Evolutionary conservation across 441 rosid genomes (phyloP).

Genomic region (Eutrema salsugineum): DNA sequence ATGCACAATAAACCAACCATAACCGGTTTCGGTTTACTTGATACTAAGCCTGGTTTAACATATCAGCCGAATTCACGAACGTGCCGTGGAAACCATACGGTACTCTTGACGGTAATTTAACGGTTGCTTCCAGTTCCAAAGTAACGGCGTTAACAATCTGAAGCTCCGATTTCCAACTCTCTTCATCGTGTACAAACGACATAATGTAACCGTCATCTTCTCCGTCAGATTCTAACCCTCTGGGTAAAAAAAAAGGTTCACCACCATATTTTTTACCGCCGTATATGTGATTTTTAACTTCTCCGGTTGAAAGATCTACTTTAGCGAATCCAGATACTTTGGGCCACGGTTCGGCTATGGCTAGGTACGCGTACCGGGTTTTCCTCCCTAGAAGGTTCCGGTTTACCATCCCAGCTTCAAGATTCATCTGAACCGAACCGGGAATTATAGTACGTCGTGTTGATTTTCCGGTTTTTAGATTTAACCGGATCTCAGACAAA

Average conservation of each 20-base stretch:
- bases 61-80: slow-evolving; percentile 49
- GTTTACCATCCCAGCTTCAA: slow-evolving; percentile 33
- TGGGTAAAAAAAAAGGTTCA: slow-evolving; percentile 66
- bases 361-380: slow-evolving; percentile 59
- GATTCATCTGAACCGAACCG: slow-evolving; percentile 49
- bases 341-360: slow-evolving; percentile 85
- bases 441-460: slow-evolving; percentile 52
- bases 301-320: slow-evolving; percentile 61
- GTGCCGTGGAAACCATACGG: slow-evolving; percentile 89
- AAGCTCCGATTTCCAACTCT: slow-evolving; percentile 61
- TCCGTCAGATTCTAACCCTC: slow-evolving; percentile 23
- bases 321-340: slow-evolving; percentile 74
- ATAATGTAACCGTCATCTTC: slow-evolving; percentile 62
- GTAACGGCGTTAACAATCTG: slow-evolving; percentile 60
- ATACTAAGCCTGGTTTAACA: slow-evolving; percentile 48
- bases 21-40: slow-evolving; percentile 22
- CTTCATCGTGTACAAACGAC: slow-evolving; percentile 66
- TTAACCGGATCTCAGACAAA: slow-evolving; percentile 66
- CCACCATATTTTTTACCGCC: slow-evolving; percentile 61
- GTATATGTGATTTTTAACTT: slow-evolving; percentile 46
- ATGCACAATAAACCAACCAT: slow-evolving; percentile 10
- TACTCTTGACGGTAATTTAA: slow-evolving; percentile 68
- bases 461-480: slow-evolving; percentile 60
- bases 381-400: slow-evolving; percentile 60
- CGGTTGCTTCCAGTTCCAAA: slow-evolving; percentile 50